phyloP scores from a whole-genome alignment of 2,329 filamentous ascomycete species.

The Blumeria graminis region DNA sequence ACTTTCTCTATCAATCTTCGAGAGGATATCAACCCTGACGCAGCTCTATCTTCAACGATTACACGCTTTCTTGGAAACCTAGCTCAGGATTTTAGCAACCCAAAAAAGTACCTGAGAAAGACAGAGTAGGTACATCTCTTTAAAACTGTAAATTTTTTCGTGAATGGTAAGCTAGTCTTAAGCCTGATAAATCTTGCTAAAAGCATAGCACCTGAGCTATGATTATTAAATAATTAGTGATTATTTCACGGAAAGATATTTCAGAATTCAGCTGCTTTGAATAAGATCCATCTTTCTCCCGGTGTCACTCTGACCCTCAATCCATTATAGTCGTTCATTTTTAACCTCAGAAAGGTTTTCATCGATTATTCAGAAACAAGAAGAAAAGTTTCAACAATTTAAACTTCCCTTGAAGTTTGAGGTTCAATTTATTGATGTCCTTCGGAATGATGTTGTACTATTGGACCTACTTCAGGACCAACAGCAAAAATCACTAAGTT shows the following conservation, averaged over 20 bases:
- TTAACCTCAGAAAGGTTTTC: background rate
- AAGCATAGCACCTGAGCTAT: too few relatives aligned
- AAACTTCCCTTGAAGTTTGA: slow-evolving; percentile 48
- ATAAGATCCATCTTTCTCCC: background rate
- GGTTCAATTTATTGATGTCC: slow-evolving; percentile 52
- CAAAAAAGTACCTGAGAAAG: too few relatives aligned
- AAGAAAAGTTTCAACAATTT: background rate
- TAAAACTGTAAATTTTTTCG: too few relatives aligned
- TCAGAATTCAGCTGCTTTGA: background rate
- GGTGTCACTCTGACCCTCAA: too few relatives aligned
- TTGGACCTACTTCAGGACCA: slow-evolving; percentile 38
- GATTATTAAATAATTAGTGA: background rate
- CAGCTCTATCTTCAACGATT: slow-evolving; percentile 21
- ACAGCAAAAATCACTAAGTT: slow-evolving; percentile 38
- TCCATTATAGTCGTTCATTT: too few relatives aligned
- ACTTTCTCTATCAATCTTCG: slow-evolving; percentile 43
- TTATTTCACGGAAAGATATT: background rate
- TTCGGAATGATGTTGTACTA: slow-evolving; percentile 41
- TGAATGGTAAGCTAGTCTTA: too few relatives aligned
- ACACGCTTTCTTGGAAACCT: too few relatives aligned
- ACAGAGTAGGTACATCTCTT: too few relatives aligned
- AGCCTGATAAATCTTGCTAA: too few relatives aligned
- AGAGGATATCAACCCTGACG: slow-evolving; percentile 44
- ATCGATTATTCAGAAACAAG: background rate
- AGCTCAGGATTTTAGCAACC: too few relatives aligned